Evolutionary conservation across 305 asterid genomes (phyloP).

Genomic region (Withania somnifera): DNA sequence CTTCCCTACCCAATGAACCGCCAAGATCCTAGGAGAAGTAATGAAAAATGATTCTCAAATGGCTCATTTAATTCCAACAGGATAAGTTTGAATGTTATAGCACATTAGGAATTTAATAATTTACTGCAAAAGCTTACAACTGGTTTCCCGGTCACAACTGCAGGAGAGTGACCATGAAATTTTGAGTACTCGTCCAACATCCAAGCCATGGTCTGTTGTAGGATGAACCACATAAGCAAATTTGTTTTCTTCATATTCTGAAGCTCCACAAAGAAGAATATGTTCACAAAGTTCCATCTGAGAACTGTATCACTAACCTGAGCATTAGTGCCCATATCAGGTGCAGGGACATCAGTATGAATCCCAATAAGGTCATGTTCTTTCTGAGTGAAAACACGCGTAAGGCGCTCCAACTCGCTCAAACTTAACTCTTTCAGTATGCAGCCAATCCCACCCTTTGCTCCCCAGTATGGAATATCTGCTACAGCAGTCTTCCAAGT

Average conservation of each 20-base stretch:
- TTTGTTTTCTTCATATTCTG: not conserved
- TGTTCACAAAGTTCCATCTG: not conserved
- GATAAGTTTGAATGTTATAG: not conserved
- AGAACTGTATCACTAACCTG: constrained; percentile 31
- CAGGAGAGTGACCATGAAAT: constrained; percentile 93
- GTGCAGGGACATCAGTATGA: constrained; percentile 86
- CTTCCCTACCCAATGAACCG: constrained; percentile 68
- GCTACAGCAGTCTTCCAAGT: constrained; percentile 98
- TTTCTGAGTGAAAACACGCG: constrained; percentile 90
- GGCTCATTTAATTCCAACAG: not conserved
- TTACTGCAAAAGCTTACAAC: constrained; percentile 36
- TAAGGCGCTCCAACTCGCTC: constrained; percentile 84
- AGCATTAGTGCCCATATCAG: constrained; percentile 87
- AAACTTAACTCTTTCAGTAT: constrained; percentile 51
- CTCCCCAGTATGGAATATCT: constrained; percentile 94
- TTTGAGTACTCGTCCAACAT: constrained; percentile 94
- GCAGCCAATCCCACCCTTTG: constrained; percentile 94
- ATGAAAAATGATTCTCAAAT: constrained; percentile 3
- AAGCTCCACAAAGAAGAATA: not conserved
- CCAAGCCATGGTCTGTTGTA: constrained; percentile 96
- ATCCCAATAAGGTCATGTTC: constrained; percentile 91
- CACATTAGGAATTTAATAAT: not conserved
- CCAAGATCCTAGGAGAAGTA: constrained; percentile 44
- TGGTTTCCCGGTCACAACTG: constrained; percentile 94
- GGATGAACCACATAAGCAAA: not conserved